These are phyloP conservation scores for Botrytis hyacinthi DNA, from an alignment of 2,329 filamentous ascomycete species.

Conservation along the genomic window DNA sequence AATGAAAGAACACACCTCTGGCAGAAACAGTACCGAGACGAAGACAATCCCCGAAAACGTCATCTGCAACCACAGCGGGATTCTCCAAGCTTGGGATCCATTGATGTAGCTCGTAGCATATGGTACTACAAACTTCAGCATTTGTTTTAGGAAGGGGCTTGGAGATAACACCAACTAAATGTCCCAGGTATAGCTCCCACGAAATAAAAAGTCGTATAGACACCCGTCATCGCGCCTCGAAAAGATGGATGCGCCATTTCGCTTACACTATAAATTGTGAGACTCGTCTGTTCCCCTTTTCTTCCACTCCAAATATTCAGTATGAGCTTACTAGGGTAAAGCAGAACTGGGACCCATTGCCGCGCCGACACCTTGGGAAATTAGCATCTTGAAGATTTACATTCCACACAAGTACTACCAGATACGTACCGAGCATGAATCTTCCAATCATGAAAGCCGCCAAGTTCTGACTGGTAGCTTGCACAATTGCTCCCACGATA, in stretches of 20 bases:
- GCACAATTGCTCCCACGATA: conserved; percentile 25
- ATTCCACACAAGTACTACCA: conserved; percentile 22
- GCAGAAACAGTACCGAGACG: conserved; percentile 48
- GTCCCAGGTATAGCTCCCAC: conserved; percentile 30
- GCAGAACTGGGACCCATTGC: conserved; percentile 20
- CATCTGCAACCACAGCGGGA: conserved; percentile 40
- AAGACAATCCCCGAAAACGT: conserved; percentile 31
- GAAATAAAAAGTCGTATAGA: conserved; percentile 33
- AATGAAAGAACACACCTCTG: conserved; percentile 44
- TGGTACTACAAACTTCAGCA: conserved; percentile 2
- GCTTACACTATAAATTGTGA: conserved; percentile 42
- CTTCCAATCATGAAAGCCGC: conserved; percentile 49
- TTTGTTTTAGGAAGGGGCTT: fast-evolving
- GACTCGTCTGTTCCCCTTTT: too few relatives aligned
- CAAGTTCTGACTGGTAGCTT: conserved; percentile 34
- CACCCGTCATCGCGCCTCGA: conserved; percentile 42
- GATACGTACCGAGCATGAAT: conserved; percentile 57
- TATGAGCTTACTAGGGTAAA: conserved; percentile 6
- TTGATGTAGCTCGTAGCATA: conserved; percentile 18
- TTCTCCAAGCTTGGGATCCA: conserved; percentile 33
- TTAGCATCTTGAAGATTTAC: conserved; percentile 1
- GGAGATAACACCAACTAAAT: neutral
- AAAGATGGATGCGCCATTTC: conserved; percentile 46
- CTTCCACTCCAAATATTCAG: conserved; percentile 32
- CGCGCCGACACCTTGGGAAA: conserved; percentile 29